These are phyloP conservation scores for Neofusicoccum sp. DNA, from an alignment of 2,329 filamentous ascomycete species.

Conservation along the genomic window DNA sequence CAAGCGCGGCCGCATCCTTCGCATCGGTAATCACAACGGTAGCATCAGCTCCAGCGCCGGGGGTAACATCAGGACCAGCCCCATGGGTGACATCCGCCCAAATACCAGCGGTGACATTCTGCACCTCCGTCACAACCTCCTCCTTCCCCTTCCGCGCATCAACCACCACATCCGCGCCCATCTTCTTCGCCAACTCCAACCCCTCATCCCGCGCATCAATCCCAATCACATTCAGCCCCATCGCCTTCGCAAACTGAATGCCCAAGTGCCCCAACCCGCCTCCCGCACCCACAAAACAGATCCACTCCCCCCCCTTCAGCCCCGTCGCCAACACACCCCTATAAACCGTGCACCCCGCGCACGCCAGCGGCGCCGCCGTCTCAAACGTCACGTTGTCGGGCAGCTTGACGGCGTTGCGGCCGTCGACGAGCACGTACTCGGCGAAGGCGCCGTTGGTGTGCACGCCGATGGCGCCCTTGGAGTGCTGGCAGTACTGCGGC, in stretches of 20 bases:
- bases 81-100: no score
- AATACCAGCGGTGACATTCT: conserved; percentile 50
- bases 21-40: conserved; percentile 57
- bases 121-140: conserved; percentile 48
- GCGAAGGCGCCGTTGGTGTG: conserved; percentile 56
- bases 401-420: conserved; percentile 45
- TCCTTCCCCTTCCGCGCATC: conserved; percentile 53
- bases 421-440: conserved; percentile 55
- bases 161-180: conserved; percentile 53
- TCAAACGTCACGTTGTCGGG: conserved; percentile 51
- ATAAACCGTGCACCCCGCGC: conserved; percentile 54
- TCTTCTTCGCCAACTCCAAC: conserved; percentile 46
- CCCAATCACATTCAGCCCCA: conserved; percentile 53
- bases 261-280: conserved; percentile 50
- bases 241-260: conserved; percentile 50
- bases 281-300: conserved; percentile 36
- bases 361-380: conserved; percentile 57
- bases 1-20: conserved; percentile 48
- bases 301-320: conserved; percentile 40
- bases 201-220: conserved; percentile 57
- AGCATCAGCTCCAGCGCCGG: conserved; percentile 51
- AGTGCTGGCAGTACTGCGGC: conserved; percentile 54
- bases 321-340: conserved; percentile 45
- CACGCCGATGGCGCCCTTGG: conserved; percentile 50
- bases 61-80: no score